Conservation (phyloP, 805 yeast genomes). For the Vanderwaltozyma polyspora region DNA sequence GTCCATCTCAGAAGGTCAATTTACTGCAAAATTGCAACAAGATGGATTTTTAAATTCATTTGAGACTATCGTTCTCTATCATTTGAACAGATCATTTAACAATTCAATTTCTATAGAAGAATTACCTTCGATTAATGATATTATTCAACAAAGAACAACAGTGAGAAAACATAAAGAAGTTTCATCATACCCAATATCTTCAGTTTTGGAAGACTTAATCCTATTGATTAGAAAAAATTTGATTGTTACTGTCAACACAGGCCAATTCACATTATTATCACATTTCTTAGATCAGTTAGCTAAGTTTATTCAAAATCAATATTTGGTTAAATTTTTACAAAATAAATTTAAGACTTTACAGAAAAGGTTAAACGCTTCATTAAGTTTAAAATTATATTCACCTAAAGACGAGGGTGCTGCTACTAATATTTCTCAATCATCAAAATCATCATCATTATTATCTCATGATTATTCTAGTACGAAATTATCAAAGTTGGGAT, state of each 20-base stretch:
- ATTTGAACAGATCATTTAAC: constrained; percentile 66
- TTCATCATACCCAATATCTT: constrained; percentile 49
- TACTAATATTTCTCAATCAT: neutral
- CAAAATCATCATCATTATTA: neutral
- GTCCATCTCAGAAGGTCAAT: constrained; percentile 20
- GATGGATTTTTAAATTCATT: constrained; percentile 47
- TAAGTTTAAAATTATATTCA: constrained; percentile 15
- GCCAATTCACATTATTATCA: constrained; percentile 33
- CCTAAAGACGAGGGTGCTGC: constrained; percentile 8
- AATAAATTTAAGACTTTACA: constrained; percentile 18
- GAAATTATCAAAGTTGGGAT: constrained; percentile 20
- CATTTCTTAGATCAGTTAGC: constrained; percentile 21
- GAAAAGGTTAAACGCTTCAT: constrained; percentile 12
- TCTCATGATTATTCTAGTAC: constrained; percentile 7
- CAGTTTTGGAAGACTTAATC: constrained; percentile 78
- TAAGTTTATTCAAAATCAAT: constrained; percentile 24
- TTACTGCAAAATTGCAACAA: constrained; percentile 16
- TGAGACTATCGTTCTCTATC: constrained; percentile 52
- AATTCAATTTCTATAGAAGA: constrained; percentile 75
- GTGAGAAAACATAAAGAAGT: constrained; percentile 16
- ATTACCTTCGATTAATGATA: constrained; percentile 43
- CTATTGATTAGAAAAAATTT: constrained; percentile 60
- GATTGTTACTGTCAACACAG: constrained; percentile 58
- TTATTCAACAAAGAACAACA: constrained; percentile 12
- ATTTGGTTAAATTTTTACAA: constrained; percentile 22